These are phyloP conservation scores for Podospora pseudopauciseta DNA, from an alignment of 495 filamentous ascomycete genomes.

Conservation along the genomic window DNA sequence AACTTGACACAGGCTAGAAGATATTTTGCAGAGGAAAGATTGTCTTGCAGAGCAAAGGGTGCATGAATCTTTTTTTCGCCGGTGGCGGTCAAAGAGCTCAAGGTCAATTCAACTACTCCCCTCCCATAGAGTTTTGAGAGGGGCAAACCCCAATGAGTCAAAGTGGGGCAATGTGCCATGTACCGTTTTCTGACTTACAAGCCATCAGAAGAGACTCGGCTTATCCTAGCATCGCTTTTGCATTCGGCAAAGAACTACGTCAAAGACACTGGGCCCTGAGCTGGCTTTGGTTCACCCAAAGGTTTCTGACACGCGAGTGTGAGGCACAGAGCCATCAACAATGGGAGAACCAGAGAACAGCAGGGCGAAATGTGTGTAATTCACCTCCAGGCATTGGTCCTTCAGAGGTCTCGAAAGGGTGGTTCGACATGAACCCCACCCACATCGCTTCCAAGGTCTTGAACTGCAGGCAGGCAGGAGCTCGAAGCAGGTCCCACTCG, in stretches of 20 bases:
- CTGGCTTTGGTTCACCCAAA: neutral
- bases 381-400: neutral
- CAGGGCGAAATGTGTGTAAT: neutral
- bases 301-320: neutral
- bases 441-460: neutral
- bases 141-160: constrained; percentile 20
- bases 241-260: neutral
- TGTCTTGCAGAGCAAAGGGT: neutral
- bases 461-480: neutral
- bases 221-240: neutral
- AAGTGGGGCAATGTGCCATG: constrained; percentile 18
- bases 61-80: constrained; percentile 10
- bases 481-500: neutral
- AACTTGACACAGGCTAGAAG: neutral
- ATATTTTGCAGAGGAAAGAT: neutral
- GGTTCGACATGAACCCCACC: neutral
- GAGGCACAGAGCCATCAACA: neutral
- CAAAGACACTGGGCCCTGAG: neutral
- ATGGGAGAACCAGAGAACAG: neutral
- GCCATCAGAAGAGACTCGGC: neutral
- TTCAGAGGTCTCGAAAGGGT: neutral
- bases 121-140: constrained; percentile 2
- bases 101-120: constrained; percentile 12
- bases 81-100: constrained; percentile 17
- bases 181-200: neutral